These are phyloP conservation scores for Fusarium verrucosum DNA, from an alignment of 2,329 filamentous ascomycete genomes.

Conservation along the genomic window DNA sequence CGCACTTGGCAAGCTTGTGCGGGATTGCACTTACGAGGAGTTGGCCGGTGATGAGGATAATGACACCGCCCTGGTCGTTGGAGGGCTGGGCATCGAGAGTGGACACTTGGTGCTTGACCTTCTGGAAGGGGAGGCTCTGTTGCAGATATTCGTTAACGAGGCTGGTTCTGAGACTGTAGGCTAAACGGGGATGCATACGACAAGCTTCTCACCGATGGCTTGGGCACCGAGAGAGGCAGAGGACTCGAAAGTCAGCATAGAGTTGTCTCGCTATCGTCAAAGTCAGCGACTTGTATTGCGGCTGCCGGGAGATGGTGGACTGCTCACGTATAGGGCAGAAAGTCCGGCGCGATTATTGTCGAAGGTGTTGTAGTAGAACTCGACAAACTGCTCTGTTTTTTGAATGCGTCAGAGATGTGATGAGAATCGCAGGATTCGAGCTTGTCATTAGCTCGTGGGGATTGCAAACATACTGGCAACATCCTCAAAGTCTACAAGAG, in stretches of 20 bases:
- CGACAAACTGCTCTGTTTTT: slow-evolving; percentile 81
- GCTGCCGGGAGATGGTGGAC: background rate
- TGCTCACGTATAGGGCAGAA: slow-evolving; percentile 79
- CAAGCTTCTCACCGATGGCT: slow-evolving; percentile 81
- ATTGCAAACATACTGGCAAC: slow-evolving; percentile 56
- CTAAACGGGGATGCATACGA: slow-evolving; percentile 63
- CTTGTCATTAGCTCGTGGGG: slow-evolving; percentile 6
- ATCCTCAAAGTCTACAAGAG: slow-evolving; percentile 54
- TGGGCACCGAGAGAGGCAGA: slow-evolving; percentile 69
- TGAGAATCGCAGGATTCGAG: background rate
- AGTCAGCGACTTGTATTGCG: slow-evolving; percentile 63
- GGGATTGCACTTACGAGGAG: slow-evolving; percentile 78
- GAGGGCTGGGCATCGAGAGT: slow-evolving; percentile 88
- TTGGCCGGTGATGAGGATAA: slow-evolving; percentile 89
- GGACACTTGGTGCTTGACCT: slow-evolving; percentile 79
- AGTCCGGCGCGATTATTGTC: slow-evolving; percentile 75
- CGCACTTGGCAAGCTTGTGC: slow-evolving; percentile 4
- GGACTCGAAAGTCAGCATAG: slow-evolving; percentile 94
- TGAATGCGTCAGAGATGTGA: slow-evolving; percentile 4
- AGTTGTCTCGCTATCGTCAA: slow-evolving; percentile 52
- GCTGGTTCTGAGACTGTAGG: too few relatives aligned
- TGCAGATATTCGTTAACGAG: slow-evolving; percentile 15
- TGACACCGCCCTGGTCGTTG: slow-evolving; percentile 69
- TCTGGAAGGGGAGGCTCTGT: slow-evolving; percentile 80
- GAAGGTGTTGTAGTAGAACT: slow-evolving; percentile 92